phyloP scores from a whole-genome alignment of 306 rosid species.

The Parietaria judaica region DNA sequence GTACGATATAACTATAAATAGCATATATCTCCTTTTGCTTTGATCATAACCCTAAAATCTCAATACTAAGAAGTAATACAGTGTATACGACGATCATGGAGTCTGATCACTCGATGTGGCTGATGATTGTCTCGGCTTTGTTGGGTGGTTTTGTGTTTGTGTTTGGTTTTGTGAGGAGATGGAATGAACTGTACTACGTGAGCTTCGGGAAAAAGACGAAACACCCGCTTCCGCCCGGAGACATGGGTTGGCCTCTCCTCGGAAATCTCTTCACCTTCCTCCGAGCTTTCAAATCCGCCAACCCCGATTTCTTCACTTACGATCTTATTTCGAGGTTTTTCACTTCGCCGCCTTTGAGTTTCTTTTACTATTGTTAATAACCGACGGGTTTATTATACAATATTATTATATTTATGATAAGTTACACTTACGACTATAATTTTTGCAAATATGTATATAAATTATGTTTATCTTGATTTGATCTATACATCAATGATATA shows the following conservation, averaged over 20 bases:
- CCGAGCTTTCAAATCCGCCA: conserved; percentile 10
- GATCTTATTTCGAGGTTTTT: conserved; percentile 13
- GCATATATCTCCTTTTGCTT: too few relatives aligned
- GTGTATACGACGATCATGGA: background rate
- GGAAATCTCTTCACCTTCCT: conserved; percentile 4
- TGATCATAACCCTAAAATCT: too few relatives aligned
- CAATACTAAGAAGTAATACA: too few relatives aligned
- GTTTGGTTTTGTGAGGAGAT: conserved; percentile 6
- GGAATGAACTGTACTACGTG: conserved; percentile 10
- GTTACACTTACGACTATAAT: too few relatives aligned
- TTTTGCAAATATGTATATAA: too few relatives aligned
- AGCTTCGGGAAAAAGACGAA: conserved; percentile 2
- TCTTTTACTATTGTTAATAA: too few relatives aligned
- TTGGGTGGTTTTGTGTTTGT: conserved; percentile 14
- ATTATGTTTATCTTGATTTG: too few relatives aligned
- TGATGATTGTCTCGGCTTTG: background rate
- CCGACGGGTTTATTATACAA: too few relatives aligned
- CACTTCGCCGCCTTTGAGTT: background rate
- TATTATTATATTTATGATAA: too few relatives aligned
- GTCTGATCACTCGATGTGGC: background rate
- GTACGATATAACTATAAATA: too few relatives aligned
- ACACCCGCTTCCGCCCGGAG: conserved; percentile 17
- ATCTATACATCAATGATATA: too few relatives aligned
- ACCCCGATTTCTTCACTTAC: conserved; percentile 16
- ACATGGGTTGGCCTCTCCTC: conserved; percentile 20